These are phyloP conservation scores for Arthroderma sp. DNA, from an alignment of 2,329 filamentous ascomycete genomes.

Conservation along the genomic window DNA sequence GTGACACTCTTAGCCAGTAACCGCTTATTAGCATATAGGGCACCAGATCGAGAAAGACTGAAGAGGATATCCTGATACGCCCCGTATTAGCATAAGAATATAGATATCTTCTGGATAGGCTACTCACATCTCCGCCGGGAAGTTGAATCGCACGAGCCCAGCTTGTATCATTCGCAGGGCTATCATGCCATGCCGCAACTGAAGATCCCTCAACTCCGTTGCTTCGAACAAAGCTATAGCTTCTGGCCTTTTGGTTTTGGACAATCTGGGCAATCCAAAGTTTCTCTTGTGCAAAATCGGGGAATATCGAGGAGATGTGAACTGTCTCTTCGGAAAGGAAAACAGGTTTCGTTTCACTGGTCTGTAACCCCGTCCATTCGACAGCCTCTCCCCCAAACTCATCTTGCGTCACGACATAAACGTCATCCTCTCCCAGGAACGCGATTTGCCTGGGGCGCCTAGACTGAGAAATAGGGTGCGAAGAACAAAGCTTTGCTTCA, in stretches of 20 bases:
- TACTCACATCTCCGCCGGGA: constrained; percentile 30
- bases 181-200: constrained; percentile 20
- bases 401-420: constrained; percentile 32
- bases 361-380: constrained; percentile 26
- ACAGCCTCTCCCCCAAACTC: constrained; percentile 23
- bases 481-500: constrained; percentile 29
- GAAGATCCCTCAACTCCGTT: constrained; percentile 15
- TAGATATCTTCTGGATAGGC: background rate
- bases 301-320: constrained; percentile 28
- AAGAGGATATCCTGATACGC: constrained; percentile 38
- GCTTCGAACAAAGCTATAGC: constrained; percentile 24
- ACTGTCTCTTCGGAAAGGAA: constrained; percentile 25
- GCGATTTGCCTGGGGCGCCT: constrained; percentile 36
- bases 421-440: constrained; percentile 33
- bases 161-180: constrained; percentile 26
- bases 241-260: constrained; percentile 19
- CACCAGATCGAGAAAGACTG: constrained; percentile 62
- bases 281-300: constrained; percentile 22
- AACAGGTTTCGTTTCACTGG: constrained; percentile 21
- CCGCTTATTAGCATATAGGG: constrained; percentile 64
- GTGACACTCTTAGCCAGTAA: constrained; percentile 77
- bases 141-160: constrained; percentile 29
- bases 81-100: constrained; percentile 13
- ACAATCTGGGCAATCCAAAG: constrained; percentile 29
- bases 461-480: constrained; percentile 25